Percentiles rank a stretch among this genome's conserved stretches.
phyloP scores from a whole-genome alignment of 2,329 filamentous ascomycete genomes.

The Colletotrichum sp. region DNA sequence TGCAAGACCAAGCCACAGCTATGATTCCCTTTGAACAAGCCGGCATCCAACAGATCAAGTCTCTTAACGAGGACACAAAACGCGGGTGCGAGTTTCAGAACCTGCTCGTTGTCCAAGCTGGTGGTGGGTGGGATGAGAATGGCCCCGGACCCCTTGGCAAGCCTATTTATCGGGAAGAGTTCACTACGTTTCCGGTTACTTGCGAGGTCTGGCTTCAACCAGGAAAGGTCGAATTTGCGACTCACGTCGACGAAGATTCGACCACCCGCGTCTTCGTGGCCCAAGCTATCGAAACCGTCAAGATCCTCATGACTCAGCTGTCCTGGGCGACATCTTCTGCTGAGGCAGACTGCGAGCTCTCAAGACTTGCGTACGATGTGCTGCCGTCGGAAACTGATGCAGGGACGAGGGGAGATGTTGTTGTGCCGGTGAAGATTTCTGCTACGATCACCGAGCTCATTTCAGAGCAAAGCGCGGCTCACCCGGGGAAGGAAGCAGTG shows the following conservation, averaged over 20 bases:
- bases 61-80: constrained; percentile 17
- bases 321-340: neutral
- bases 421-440: neutral
- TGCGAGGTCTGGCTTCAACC: constrained; percentile 9
- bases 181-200: constrained; percentile 12
- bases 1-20: constrained; percentile 21
- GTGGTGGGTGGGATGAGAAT: constrained; percentile 2
- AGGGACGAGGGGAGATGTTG: no score
- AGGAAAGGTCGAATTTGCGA: neutral
- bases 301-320: neutral
- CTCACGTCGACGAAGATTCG: constrained; percentile 8
- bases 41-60: constrained; percentile 23
- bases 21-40: constrained; percentile 29
- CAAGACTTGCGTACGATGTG: neutral
- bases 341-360: neutral
- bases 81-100: constrained; percentile 29
- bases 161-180: constrained; percentile 12
- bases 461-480: neutral
- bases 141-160: neutral
- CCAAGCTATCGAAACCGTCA: neutral
- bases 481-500: neutral
- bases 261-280: constrained; percentile 6
- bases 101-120: constrained; percentile 33
- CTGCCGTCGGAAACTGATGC: neutral
- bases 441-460: neutral